These are phyloP conservation scores for Coemansia sp. DNA, from an alignment of 192 early-diverging fungal species.

Conservation along the genomic window DNA sequence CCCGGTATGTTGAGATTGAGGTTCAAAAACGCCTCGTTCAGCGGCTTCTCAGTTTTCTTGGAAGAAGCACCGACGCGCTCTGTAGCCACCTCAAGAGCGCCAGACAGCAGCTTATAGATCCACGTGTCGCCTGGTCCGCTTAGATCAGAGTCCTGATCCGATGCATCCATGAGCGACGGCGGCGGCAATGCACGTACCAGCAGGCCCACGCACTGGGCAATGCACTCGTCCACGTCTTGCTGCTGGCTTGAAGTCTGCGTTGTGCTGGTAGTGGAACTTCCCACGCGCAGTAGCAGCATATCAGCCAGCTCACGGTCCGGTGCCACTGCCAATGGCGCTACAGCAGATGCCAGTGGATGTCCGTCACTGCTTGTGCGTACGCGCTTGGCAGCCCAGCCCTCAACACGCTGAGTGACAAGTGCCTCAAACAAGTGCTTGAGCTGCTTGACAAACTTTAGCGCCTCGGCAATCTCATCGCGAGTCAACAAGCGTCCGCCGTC, in stretches of 20 bases:
- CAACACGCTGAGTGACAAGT: slow-evolving; percentile 28
- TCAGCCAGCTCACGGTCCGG: slow-evolving; percentile 61
- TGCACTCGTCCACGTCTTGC: slow-evolving; percentile 78
- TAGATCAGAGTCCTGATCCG: slow-evolving; percentile 7
- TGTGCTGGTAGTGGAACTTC: slow-evolving; percentile 15
- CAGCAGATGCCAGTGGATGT: slow-evolving; percentile 35
- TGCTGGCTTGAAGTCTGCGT: slow-evolving; percentile 33
- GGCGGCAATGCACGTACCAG: slow-evolving; percentile 63
- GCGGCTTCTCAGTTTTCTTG: background rate
- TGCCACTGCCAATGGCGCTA: slow-evolving; percentile 44
- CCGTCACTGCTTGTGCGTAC: slow-evolving; percentile 35
- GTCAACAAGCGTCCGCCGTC: slow-evolving; percentile 35
- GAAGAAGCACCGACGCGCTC: background rate
- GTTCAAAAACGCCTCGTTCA: slow-evolving; percentile 32
- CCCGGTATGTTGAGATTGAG: slow-evolving; percentile 40
- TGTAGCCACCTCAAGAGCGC: slow-evolving; percentile 25
- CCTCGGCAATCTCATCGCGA: slow-evolving; percentile 14
- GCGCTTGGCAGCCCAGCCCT: slow-evolving; percentile 27
- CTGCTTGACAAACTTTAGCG: slow-evolving; percentile 54
- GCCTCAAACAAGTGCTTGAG: slow-evolving; percentile 58
- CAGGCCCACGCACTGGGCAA: slow-evolving; percentile 65
- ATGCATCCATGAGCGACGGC: slow-evolving; percentile 8
- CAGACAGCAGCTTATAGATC: slow-evolving; percentile 40
- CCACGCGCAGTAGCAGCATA: slow-evolving; percentile 58
- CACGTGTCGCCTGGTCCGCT: slow-evolving; percentile 26